Base-by-base conservation (phyloP, 1,284 basidiomycete genomes). In the Vanrija sp. region DNA sequence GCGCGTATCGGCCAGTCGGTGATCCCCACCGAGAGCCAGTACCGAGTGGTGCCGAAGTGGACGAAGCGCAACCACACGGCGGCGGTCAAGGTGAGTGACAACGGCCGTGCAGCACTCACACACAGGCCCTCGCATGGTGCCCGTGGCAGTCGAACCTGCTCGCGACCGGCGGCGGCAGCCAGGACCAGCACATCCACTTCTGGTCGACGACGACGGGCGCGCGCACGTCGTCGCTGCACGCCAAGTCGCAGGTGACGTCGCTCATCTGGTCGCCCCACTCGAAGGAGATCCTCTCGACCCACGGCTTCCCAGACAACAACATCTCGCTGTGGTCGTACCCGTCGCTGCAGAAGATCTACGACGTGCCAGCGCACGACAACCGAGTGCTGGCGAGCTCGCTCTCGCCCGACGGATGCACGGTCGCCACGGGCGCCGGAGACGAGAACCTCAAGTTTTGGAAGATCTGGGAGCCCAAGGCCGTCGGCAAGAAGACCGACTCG, bases 71-170 rank as follows among this genome's bases (percentile, higher is more conserved):
- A 92, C 71, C 93, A 97, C 75, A 90, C 88, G 0, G 93, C 92
- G 0, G 93, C 93, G 0, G 92, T 96, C 63, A 97, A 97, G 87
- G 94, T 93, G 25, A 6, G 25, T 27, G 6, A 6, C 25, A 10
- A 3, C 25, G 2, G 12, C 7, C 12, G 25, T 6, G 25, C 25
- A 27, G 25, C 25, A 10, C 25, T 27, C 12, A 27, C 25, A 7
- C 25, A 10, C 25, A 27, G 25, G 31, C 31, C 0, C 79, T 99
- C 43, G 90, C 92, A 0, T 99, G 96, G 92, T 97, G 91, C 63
- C 92, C 95, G 0, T 98, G 95, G 93, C 90, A 95, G 77, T 84
- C 87, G 0, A 87, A 88, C 9, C 80, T 98, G 8, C 83, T 98
- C 45, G 95, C 95, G 0, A 87, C 88, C 0, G 96, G 96, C 0